Evolutionary conservation across 163 green algal genomes (phyloP).

Genomic region (Scenedesmus sp.): DNA sequence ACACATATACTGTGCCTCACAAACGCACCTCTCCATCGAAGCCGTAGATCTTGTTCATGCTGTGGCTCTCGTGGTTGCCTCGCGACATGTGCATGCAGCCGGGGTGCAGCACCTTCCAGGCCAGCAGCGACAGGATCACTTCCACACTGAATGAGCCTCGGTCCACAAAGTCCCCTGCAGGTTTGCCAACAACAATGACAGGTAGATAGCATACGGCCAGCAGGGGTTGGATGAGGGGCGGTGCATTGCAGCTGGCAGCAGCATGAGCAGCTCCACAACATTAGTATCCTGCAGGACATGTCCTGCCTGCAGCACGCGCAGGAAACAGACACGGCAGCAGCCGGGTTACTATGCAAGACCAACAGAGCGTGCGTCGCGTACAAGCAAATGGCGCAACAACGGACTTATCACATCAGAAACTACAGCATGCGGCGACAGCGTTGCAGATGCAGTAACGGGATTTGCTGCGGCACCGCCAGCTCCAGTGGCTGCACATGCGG

Average conservation of each 20-base stretch:
- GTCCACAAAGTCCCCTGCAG: slow-evolving; percentile 98
- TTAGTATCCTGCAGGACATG: no score
- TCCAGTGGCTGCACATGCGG: neutral
- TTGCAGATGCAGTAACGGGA: no score
- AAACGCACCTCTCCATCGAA: slow-evolving; percentile 95
- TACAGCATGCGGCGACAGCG: neutral
- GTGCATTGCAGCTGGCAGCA: no score
- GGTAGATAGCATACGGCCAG: neutral
- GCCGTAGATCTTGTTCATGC: slow-evolving; percentile 99
- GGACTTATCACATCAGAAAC: neutral
- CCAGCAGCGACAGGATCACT: slow-evolving; percentile 96
- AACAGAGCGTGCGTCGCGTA: no score
- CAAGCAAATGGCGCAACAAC: no score
- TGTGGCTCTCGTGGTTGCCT: slow-evolving; percentile 96
- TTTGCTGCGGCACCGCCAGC: neutral
- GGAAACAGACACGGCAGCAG: no score
- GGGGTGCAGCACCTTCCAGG: slow-evolving; percentile 88
- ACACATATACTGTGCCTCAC: neutral
- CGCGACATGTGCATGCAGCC: slow-evolving; percentile 89
- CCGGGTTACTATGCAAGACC: no score
- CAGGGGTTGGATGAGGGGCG: no score
- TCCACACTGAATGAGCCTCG: slow-evolving; percentile 94
- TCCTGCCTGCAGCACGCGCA: no score
- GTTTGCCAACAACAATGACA: neutral
- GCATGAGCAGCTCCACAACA: no score